phyloP scores from a whole-genome alignment of 1,284 basidiomycete species.

The Cryptococcus sp. region DNA sequence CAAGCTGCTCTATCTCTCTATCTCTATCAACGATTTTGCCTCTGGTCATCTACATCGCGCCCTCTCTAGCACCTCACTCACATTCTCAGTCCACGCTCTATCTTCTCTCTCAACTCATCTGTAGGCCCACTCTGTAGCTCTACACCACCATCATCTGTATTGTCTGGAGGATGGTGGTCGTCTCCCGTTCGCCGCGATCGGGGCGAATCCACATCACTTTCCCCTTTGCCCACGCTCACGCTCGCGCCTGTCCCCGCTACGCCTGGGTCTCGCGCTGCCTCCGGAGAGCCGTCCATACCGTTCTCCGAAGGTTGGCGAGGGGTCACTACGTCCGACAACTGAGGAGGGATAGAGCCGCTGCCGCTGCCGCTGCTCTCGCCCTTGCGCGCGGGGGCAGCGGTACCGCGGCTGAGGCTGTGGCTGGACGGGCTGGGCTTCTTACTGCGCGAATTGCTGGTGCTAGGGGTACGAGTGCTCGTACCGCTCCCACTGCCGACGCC shows the following conservation, averaged over 20 bases:
- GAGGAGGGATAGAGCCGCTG: not conserved
- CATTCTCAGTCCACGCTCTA: too few species aligned
- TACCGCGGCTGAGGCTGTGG: too few species aligned
- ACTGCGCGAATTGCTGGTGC: too few species aligned
- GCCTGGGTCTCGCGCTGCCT: not conserved
- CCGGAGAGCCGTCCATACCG: not conserved
- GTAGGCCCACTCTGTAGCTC: too few species aligned
- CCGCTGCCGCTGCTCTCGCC: not conserved
- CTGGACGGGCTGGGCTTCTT: not conserved
- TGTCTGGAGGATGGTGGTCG: not conserved
- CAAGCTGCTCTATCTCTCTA: too few species aligned
- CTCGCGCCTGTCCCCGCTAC: constrained; percentile 3
- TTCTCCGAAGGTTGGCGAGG: constrained; percentile 3
- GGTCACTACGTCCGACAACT: constrained; percentile 3
- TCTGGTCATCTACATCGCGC: too few species aligned
- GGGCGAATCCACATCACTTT: constrained; percentile 7
- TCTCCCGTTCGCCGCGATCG: constrained; percentile 2
- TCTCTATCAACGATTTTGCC: too few species aligned
- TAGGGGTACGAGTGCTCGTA: too few species aligned
- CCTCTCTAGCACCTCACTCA: too few species aligned
- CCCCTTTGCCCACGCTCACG: constrained; percentile 6
- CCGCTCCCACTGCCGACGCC: not conserved
- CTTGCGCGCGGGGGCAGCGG: not conserved
- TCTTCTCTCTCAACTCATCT: too few species aligned
- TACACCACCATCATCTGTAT: too few species aligned